phyloP scores from a whole-genome alignment of 352 stramenopile species.

The Halophytophthora polymorphica region DNA sequence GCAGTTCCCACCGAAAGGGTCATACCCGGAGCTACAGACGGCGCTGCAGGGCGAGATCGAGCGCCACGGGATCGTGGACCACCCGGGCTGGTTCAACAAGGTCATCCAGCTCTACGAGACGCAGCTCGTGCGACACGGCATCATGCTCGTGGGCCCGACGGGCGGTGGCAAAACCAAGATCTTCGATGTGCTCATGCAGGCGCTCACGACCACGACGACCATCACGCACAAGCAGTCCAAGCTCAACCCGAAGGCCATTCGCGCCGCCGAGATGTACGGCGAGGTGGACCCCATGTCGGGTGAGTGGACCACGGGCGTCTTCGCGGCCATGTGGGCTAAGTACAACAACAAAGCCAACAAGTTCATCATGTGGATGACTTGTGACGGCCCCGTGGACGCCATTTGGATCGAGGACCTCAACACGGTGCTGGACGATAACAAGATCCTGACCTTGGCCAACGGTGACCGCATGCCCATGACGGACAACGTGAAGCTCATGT shows the following conservation, averaged over 20 bases:
- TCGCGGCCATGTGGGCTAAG: slow-evolving; percentile 98
- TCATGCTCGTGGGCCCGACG: slow-evolving; percentile 98
- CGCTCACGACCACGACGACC: slow-evolving; percentile 89
- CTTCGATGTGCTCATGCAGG: slow-evolving; percentile 93
- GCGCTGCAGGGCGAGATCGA: slow-evolving; percentile 89
- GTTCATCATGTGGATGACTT: slow-evolving; percentile 99
- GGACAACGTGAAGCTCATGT: slow-evolving; percentile 97
- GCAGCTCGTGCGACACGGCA: slow-evolving; percentile 96
- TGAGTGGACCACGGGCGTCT: slow-evolving; percentile 98
- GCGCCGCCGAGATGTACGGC: slow-evolving; percentile 97
- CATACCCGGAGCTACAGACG: slow-evolving; percentile 94
- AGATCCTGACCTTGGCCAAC: slow-evolving; percentile 96
- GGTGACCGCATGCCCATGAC: slow-evolving; percentile 98
- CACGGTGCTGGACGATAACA: slow-evolving; percentile 98
- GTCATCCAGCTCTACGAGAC: slow-evolving; percentile 98
- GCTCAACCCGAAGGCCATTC: slow-evolving; percentile 98
- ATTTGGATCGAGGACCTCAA: slow-evolving; percentile 99
- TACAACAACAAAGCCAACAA: slow-evolving; percentile 98
- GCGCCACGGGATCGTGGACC: slow-evolving; percentile 88
- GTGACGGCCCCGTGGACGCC: slow-evolving; percentile 95
- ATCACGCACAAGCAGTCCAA: slow-evolving; percentile 95
- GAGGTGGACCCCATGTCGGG: slow-evolving; percentile 95
- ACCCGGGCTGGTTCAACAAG: slow-evolving; percentile 92
- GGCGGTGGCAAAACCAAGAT: slow-evolving; percentile 98
- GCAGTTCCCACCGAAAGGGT: slow-evolving; percentile 87